phyloP scores from a whole-genome alignment of 2,329 filamentous ascomycete genomes.

The Tolypocladium capitatum region DNA sequence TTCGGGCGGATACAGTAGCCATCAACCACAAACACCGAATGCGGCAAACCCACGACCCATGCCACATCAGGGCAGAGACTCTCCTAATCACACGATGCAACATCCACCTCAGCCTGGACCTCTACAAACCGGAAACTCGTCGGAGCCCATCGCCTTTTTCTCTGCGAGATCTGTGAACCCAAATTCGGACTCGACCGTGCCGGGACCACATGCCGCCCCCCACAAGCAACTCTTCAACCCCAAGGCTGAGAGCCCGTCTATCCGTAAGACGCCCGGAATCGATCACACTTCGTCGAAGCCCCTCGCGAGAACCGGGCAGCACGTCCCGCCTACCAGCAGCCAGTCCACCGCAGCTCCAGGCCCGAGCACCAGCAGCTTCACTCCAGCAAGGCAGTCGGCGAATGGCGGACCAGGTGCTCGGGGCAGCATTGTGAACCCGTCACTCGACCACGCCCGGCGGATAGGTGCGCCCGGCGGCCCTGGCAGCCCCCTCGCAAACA shows the following conservation, averaged over 20 bases:
- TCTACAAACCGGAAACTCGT: slow-evolving; percentile 9
- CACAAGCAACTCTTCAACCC: slow-evolving; percentile 56
- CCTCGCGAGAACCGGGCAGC: slow-evolving; percentile 43
- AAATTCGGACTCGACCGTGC: slow-evolving; percentile 9
- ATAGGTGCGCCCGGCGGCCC: slow-evolving; percentile 44
- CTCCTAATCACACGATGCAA: slow-evolving; percentile 11
- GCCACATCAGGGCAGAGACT: slow-evolving; percentile 6
- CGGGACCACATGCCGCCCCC: slow-evolving; percentile 25
- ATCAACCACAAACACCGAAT: slow-evolving; percentile 21
- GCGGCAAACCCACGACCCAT: slow-evolving; percentile 11
- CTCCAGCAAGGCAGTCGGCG: slow-evolving; percentile 16
- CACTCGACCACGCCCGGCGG: slow-evolving; percentile 38
- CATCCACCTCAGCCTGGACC: slow-evolving; percentile 17
- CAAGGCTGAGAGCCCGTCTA: slow-evolving; percentile 66
- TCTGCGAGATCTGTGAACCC: slow-evolving; percentile 48
- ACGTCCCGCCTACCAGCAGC: slow-evolving; percentile 30
- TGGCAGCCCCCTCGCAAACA: slow-evolving; percentile 44
- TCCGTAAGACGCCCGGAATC: slow-evolving; percentile 77
- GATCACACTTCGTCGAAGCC: slow-evolving; percentile 70
- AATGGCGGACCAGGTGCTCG: slow-evolving; percentile 14
- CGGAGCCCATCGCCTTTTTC: slow-evolving; percentile 49
- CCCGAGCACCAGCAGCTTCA: slow-evolving; percentile 14
- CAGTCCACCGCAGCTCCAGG: slow-evolving; percentile 10
- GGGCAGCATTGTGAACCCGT: slow-evolving; percentile 36
- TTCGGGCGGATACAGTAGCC: slow-evolving; percentile 7